Base-by-base conservation (phyloP, 2,329 filamentous ascomycete genomes). In the Zymoseptoria brevis region DNA sequence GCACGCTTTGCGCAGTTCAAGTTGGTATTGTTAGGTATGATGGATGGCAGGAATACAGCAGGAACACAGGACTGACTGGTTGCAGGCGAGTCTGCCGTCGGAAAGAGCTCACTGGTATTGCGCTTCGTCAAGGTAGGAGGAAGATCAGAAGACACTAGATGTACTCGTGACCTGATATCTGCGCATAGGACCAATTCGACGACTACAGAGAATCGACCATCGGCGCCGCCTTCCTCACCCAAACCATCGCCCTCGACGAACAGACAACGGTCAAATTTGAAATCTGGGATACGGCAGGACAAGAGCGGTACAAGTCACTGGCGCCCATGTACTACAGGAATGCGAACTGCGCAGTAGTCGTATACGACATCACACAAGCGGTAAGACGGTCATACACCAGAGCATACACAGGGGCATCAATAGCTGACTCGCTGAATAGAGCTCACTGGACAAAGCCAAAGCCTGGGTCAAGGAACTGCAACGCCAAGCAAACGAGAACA, bases 241-340 rank as follows among this genome's bases (percentile, higher is more conserved):
- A 99, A 79, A 99, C 94, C 68, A 96, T 99, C 75, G 93, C 93
- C 60, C 88, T 99, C 76, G 93, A 97, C 75, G 94, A 97, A 74
- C 94, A 86, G 77, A 97, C 94, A 61, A 99, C 94, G 58, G 93
- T 99, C 77, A 99, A 99, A 81, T 99, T 99, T 73, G 94, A 99
- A 79, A 99, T 99, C 74, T 99, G 94, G 92, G 92, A 96, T 77
- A 99, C 94, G 8, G 94, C 94, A 64, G 94, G 94, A 64, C 94
- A 99, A 79, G 94, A 99, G 79, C 86, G 95, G 73, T 99, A 97
- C 84, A 97, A 97, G 82, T 97, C 94, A 11, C 82, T 99, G 67
- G 94, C 94, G 35, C 94, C 94, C 70, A 99, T 99, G 94, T 99
- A 99, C 82, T 99, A 99, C 80, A 83, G 95, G 70, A 99, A 99